These are phyloP conservation scores for Clonostachys solani DNA, from an alignment of 2,329 filamentous ascomycete species.

Conservation along the genomic window DNA sequence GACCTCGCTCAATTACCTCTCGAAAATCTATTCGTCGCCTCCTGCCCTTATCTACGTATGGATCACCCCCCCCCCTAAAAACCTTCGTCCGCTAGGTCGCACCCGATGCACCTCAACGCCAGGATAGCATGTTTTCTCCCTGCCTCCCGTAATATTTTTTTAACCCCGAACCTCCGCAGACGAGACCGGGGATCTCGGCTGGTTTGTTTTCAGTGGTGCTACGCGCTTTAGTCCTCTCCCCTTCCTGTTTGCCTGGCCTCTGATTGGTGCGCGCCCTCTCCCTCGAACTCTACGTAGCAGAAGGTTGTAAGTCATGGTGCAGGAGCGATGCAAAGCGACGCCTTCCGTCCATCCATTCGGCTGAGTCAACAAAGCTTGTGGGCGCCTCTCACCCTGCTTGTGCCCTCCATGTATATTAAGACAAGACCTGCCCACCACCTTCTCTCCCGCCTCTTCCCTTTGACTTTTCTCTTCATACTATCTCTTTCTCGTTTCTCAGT, in stretches of 20 bases:
- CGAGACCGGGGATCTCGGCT: neutral
- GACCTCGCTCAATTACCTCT: conserved; percentile 3
- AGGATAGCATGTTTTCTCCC: neutral
- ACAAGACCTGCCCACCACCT: neutral
- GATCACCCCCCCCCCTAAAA: neutral
- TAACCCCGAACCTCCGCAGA: neutral
- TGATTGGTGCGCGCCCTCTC: no score
- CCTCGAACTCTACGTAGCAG: no score
- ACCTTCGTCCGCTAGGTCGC: neutral
- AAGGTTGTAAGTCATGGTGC: no score
- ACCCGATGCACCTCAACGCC: neutral
- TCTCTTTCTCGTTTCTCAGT: neutral
- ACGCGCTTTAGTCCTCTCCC: neutral
- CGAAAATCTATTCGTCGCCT: conserved; percentile 1
- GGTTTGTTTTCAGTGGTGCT: no score
- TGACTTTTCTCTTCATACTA: neutral
- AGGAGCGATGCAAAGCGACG: no score
- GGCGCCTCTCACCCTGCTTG: neutral
- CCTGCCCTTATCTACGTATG: conserved; percentile 1
- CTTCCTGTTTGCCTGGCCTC: no score
- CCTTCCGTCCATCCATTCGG: no score
- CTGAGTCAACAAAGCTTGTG: neutral
- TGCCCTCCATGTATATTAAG: neutral
- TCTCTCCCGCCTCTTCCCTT: neutral
- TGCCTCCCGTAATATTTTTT: neutral